Conservation (phyloP, 352 stramenopile genomes). For the Pseudoperonospora humuli region DNA sequence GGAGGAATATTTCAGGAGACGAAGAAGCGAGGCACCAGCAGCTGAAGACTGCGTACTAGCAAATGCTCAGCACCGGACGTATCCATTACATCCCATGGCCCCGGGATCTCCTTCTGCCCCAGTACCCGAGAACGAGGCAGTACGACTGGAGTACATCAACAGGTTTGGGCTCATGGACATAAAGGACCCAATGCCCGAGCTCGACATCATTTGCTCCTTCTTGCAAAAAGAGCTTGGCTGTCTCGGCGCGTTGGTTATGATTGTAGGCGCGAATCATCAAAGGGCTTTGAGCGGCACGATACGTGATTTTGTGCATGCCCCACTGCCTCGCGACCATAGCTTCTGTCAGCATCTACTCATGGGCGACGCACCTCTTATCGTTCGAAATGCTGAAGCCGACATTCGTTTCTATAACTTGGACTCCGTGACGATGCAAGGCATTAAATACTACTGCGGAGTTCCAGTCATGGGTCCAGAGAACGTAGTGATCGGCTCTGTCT, state of each 20-base stretch:
- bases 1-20: conserved; percentile 26
- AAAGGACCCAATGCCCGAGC: conserved; percentile 27
- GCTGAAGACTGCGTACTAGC: conserved; percentile 29
- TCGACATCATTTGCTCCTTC: conserved; percentile 55
- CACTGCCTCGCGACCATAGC: conserved; percentile 40
- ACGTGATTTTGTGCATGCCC: conserved; percentile 17
- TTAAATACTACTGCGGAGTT: conserved; percentile 59
- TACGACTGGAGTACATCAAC: conserved; percentile 33
- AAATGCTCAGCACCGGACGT: conserved; percentile 30
- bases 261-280: conserved; percentile 41
- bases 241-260: conserved; percentile 47
- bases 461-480: conserved; percentile 22
- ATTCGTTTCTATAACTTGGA: conserved; percentile 51
- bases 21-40: conserved; percentile 13
- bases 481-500: conserved; percentile 26
- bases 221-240: conserved; percentile 39
- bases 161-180: conserved; percentile 34
- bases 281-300: conserved; percentile 42
- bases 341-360: conserved; percentile 64
- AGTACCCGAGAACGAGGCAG: conserved; percentile 32
- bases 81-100: conserved; percentile 27
- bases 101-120: conserved; percentile 15
- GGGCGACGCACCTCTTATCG: conserved; percentile 37
- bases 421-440: conserved; percentile 20
- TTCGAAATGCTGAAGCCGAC: conserved; percentile 20